Conservation (phyloP, 2,329 filamentous ascomycete species). For the Sordariomycetes sp. region DNA sequence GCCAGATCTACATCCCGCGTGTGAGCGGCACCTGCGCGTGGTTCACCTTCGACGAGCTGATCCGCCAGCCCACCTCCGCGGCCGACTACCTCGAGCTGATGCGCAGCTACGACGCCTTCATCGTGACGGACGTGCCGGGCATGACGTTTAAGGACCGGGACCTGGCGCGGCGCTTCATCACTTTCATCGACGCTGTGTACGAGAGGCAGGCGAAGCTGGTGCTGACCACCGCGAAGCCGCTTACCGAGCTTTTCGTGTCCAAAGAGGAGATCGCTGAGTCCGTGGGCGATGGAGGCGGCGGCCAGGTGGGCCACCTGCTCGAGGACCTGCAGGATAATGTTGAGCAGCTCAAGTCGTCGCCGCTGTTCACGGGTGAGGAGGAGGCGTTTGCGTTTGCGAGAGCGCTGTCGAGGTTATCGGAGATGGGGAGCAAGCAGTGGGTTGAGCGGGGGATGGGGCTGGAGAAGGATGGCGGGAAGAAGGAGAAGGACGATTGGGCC, state of each 20-base stretch:
- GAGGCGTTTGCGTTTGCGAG: conserved; percentile 93
- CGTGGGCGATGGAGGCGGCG: conserved; percentile 21
- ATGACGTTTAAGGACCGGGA: conserved; percentile 86
- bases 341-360: conserved; percentile 71
- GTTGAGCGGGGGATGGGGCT: conserved; percentile 70
- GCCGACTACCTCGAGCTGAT: conserved; percentile 93
- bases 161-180: conserved; percentile 87
- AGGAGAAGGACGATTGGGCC: conserved; percentile 54
- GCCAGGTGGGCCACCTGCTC: conserved; percentile 53
- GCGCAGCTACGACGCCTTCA: conserved; percentile 81
- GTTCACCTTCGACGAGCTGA: conserved; percentile 89
- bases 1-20: conserved; percentile 75
- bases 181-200: conserved; percentile 94
- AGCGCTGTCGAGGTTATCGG: conserved; percentile 70
- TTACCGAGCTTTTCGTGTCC: conserved; percentile 78
- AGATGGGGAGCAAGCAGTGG: conserved; percentile 96
- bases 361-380: conserved; percentile 87
- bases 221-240: conserved; percentile 76
- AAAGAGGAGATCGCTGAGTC: conserved; percentile 56
- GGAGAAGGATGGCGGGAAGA: conserved; percentile 52
- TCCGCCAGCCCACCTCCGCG: conserved; percentile 77
- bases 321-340: conserved; percentile 83
- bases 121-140: conserved; percentile 81
- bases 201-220: conserved; percentile 90
- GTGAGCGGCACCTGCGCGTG: conserved; percentile 81